These are phyloP conservation scores for Cyberlindnera saturnus DNA, from an alignment of 805 yeast genomes.

Conservation along the genomic window DNA sequence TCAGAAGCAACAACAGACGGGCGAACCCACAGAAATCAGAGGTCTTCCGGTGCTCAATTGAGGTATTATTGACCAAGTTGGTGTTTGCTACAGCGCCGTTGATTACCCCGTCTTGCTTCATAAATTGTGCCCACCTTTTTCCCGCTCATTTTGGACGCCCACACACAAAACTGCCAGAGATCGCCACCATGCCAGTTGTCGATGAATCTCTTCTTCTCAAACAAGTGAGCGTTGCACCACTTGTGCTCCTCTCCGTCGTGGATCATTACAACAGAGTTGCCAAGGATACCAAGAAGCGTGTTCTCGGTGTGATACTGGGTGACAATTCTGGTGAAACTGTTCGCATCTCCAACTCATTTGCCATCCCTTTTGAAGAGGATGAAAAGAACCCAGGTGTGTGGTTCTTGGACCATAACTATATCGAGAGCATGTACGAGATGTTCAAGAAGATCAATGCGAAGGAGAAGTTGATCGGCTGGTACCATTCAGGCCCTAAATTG, in stretches of 20 bases:
- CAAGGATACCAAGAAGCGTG: conserved; percentile 68
- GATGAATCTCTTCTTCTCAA: conserved; percentile 29
- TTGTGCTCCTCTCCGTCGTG: conserved; percentile 87
- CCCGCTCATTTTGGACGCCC: not conserved
- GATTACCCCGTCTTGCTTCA: not conserved
- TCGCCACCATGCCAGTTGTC: conserved; percentile 12
- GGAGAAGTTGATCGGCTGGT: conserved; percentile 97
- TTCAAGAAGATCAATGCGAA: conserved; percentile 96
- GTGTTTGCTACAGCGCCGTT: too few relatives aligned
- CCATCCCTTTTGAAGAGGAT: conserved; percentile 97
- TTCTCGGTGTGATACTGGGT: conserved; percentile 91
- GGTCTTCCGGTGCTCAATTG: too few relatives aligned
- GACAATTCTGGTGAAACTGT: conserved; percentile 52
- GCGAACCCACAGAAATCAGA: too few relatives aligned
- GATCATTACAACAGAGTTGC: conserved; percentile 92
- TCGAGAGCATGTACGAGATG: conserved; percentile 97
- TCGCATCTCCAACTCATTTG: conserved; percentile 86
- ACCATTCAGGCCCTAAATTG: conserved; percentile 94
- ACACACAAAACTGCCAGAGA: not conserved
- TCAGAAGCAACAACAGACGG: too few relatives aligned
- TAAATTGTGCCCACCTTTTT: too few relatives aligned
- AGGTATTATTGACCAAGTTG: too few relatives aligned
- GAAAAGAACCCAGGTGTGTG: conserved; percentile 86
- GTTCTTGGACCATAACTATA: conserved; percentile 95
- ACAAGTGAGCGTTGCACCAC: conserved; percentile 88